Evolutionary conservation across 225 moss, liverwort and hornwort genomes (phyloP).

Genomic region (Antitrichia curtipendula): DNA sequence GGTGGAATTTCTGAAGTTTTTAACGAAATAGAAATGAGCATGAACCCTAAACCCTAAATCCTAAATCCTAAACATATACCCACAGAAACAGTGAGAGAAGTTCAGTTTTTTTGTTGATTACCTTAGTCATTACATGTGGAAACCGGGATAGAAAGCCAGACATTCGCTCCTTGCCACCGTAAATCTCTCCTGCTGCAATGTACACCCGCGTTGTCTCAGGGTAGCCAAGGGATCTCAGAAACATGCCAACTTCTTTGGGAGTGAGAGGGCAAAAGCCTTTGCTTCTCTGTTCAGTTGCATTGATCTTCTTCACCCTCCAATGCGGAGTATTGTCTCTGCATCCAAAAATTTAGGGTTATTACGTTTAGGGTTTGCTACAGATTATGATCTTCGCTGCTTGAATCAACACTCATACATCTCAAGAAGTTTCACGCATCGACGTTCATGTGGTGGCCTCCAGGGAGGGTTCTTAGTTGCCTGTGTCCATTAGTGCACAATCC

Average conservation of each 20-base stretch:
- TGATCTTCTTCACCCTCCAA: constrained; percentile 75
- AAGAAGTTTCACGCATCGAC: not conserved
- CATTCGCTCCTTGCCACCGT: constrained; percentile 69
- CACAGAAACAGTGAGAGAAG: not conserved
- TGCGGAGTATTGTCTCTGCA: constrained; percentile 62
- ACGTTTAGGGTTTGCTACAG: not conserved
- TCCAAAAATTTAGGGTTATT: not conserved
- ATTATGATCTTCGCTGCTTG: not conserved
- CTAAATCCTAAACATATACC: not conserved
- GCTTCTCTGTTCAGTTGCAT: constrained; percentile 51
- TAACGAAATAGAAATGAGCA: not conserved
- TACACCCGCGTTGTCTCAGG: constrained; percentile 67
- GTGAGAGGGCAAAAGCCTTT: constrained; percentile 86
- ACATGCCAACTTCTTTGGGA: constrained; percentile 86
- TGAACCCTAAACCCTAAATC: too few relatives aligned
- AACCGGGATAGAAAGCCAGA: constrained; percentile 49
- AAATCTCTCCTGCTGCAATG: constrained; percentile 82
- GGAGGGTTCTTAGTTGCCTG: not conserved
- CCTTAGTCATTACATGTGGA: constrained; percentile 73
- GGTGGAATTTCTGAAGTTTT: too few relatives aligned
- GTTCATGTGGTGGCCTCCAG: too few relatives aligned
- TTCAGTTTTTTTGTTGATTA: not conserved
- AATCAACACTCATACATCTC: not conserved
- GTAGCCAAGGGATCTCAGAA: constrained; percentile 69
- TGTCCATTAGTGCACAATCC: not conserved